Conservation (phyloP, 208 protist species). For the Phytomonas francai region DNA sequence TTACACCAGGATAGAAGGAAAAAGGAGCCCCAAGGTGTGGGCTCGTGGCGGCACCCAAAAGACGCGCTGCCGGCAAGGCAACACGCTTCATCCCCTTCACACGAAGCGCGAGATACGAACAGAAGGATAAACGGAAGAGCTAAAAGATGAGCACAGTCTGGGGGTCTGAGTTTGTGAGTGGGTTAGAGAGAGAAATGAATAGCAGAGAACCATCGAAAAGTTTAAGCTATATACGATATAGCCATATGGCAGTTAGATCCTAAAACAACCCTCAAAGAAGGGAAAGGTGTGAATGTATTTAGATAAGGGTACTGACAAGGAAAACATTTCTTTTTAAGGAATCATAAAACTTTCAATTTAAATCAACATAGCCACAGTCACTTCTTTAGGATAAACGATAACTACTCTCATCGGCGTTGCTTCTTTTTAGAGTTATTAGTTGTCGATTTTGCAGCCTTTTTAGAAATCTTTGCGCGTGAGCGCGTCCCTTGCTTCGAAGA, state of each 20-base stretch:
- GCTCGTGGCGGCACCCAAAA: not conserved
- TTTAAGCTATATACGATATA: no score
- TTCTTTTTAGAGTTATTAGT: not conserved
- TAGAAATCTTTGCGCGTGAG: not conserved
- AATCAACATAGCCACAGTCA: not conserved
- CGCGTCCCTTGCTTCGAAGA: not conserved
- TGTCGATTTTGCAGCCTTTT: not conserved
- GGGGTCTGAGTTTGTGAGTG: not conserved
- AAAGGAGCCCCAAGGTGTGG: not conserved
- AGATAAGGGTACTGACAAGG: constrained; percentile 1
- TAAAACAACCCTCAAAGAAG: not conserved
- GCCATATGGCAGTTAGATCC: not conserved
- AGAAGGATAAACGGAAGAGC: not conserved
- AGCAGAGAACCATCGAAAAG: not conserved
- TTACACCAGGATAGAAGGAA: not conserved
- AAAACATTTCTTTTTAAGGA: not conserved
- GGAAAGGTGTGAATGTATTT: not conserved
- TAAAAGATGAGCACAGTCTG: not conserved
- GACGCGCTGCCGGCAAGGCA: not conserved
- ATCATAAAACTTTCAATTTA: constrained; percentile 2
- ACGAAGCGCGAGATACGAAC: not conserved
- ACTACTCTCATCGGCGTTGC: not conserved
- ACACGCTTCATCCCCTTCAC: not conserved
- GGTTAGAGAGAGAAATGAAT: not conserved
- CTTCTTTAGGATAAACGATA: not conserved